Conservation (phyloP, 768 basidiomycete species). For the Boletus fagicola region DNA sequence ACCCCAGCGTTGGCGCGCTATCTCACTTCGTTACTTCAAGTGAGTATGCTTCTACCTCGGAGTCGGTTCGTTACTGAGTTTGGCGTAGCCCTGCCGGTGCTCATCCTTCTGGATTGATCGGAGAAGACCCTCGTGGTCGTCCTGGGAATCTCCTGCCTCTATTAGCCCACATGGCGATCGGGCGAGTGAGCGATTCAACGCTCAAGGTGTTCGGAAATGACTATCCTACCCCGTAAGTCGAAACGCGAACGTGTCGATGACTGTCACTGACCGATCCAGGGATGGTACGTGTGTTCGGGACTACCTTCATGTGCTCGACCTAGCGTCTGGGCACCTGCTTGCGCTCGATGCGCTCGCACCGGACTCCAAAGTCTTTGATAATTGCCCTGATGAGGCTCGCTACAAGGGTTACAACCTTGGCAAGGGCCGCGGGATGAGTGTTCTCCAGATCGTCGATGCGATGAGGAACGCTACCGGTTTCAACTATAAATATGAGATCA, state of each 20-base stretch:
- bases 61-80: conserved; percentile 2
- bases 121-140: conserved; percentile 94
- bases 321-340: conserved; percentile 90
- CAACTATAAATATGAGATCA: conserved; percentile 84
- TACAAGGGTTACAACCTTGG: conserved; percentile 98
- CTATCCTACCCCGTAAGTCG: conserved; percentile 84
- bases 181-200: conserved; percentile 68
- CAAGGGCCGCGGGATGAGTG: conserved; percentile 87
- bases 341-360: conserved; percentile 80
- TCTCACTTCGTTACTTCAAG: conserved; percentile 98
- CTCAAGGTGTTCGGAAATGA: conserved; percentile 94
- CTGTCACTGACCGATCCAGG: conserved; percentile 35
- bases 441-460: conserved; percentile 90
- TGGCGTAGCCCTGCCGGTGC: conserved; percentile 87
- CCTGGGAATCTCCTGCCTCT: conserved; percentile 94
- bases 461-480: conserved; percentile 91
- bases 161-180: conserved; percentile 92
- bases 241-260: no score
- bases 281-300: conserved; percentile 99
- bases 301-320: conserved; percentile 89
- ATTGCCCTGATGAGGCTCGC: conserved; percentile 50
- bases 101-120: conserved; percentile 91
- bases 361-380: conserved; percentile 55
- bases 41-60: conserved; percentile 34
- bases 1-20: conserved; percentile 66